phyloP scores from a whole-genome alignment of 805 yeast species.

The Nakazawaea ishiwadae region DNA sequence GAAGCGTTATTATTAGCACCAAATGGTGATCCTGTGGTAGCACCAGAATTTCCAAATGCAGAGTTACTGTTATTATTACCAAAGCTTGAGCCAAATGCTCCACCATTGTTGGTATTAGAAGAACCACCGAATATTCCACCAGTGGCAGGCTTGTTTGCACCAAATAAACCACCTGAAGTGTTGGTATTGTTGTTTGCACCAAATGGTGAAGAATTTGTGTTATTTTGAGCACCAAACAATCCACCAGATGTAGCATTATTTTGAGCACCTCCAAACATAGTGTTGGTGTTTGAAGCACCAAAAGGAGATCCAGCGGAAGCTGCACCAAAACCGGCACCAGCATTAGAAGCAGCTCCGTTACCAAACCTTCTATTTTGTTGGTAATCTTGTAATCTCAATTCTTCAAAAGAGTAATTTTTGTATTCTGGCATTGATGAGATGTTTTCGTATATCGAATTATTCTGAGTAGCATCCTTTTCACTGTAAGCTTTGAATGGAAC shows the following conservation, averaged over 20 bases:
- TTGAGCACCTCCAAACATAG: slow-evolving; percentile 22
- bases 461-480: slow-evolving; percentile 68
- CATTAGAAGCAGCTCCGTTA: slow-evolving; percentile 27
- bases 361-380: slow-evolving; percentile 65
- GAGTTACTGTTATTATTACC: slow-evolving; percentile 19
- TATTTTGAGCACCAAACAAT: slow-evolving; percentile 15
- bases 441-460: slow-evolving; percentile 60
- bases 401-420: slow-evolving; percentile 75
- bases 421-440: slow-evolving; percentile 91
- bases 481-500: slow-evolving; percentile 64
- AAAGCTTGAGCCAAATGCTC: slow-evolving; percentile 26
- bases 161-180: slow-evolving; percentile 22
- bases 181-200: slow-evolving; percentile 17
- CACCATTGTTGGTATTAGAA: slow-evolving; percentile 20
- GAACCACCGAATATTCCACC: too few species aligned
- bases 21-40: slow-evolving; percentile 11
- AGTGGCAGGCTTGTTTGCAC: too few species aligned
- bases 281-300: slow-evolving; percentile 24
- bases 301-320: slow-evolving; percentile 23
- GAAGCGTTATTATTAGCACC: slow-evolving; percentile 23
- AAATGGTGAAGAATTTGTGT: slow-evolving; percentile 18
- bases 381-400: slow-evolving; percentile 85
- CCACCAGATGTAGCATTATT: slow-evolving; percentile 22
- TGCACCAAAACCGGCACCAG: slow-evolving; percentile 31
- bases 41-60: slow-evolving; percentile 11